Evolutionary conservation across 2,329 filamentous ascomycete genomes (phyloP).

Genomic region (Diatrype stigma): DNA sequence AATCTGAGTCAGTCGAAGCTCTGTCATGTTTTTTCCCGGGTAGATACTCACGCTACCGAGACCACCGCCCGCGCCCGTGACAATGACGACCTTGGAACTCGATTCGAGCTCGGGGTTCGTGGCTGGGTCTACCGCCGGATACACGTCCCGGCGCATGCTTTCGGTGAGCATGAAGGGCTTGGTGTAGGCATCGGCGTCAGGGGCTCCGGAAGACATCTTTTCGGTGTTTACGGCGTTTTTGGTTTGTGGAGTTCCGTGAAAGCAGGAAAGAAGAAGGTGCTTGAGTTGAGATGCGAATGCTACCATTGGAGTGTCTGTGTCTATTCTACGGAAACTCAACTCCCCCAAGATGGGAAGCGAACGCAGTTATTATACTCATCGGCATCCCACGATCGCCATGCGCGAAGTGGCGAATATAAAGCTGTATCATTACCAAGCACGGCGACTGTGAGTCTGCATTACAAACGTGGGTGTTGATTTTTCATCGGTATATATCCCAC

Average conservation of each 20-base stretch:
- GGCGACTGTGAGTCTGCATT: too few relatives aligned
- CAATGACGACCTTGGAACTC: slow-evolving; percentile 3
- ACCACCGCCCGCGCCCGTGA: not conserved
- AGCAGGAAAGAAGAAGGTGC: not conserved
- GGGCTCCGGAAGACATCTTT: not conserved
- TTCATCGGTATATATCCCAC: too few relatives aligned
- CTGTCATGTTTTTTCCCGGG: not conserved
- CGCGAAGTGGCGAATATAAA: too few relatives aligned
- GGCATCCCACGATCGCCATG: too few relatives aligned
- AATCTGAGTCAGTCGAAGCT: not conserved
- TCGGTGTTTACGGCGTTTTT: too few relatives aligned
- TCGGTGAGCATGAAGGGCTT: slow-evolving; percentile 19
- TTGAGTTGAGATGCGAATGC: not conserved
- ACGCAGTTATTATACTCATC: too few relatives aligned
- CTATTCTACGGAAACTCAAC: too few relatives aligned
- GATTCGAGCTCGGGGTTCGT: slow-evolving; percentile 13
- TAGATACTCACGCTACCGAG: not conserved
- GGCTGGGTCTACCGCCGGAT: slow-evolving; percentile 16
- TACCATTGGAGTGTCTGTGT: not conserved
- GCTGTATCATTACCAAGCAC: too few relatives aligned
- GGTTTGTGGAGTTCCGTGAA: not conserved
- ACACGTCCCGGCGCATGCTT: slow-evolving; percentile 19
- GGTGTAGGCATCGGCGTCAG: slow-evolving; percentile 14
- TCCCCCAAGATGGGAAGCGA: too few relatives aligned
- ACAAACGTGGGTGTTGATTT: too few relatives aligned